Conservation (phyloP, 2,329 filamentous ascomycete genomes). For the Aspergillus nomiae region DNA sequence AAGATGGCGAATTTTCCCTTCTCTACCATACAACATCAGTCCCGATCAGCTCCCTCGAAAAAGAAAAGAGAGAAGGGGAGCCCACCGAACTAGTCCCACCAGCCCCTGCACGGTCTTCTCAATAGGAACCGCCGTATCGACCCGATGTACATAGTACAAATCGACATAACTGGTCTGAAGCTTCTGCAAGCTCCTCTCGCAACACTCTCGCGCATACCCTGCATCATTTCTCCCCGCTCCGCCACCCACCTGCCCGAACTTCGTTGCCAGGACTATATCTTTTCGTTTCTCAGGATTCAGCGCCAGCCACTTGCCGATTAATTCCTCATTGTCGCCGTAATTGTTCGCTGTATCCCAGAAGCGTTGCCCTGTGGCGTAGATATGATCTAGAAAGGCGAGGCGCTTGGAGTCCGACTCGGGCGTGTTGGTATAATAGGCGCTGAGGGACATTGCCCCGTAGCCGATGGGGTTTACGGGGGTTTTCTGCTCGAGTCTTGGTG, state of each 20-base stretch:
- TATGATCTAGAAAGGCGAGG: slow-evolving; percentile 48
- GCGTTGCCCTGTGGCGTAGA: slow-evolving; percentile 44
- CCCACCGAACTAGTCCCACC: slow-evolving; percentile 29
- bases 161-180: slow-evolving; percentile 51
- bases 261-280: slow-evolving; percentile 57
- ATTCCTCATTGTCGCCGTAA: slow-evolving; percentile 52
- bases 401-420: slow-evolving; percentile 46
- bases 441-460: slow-evolving; percentile 32
- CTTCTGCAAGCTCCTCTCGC: slow-evolving; percentile 43
- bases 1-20: slow-evolving; percentile 57
- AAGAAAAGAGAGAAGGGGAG: neutral
- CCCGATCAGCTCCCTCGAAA: neutral
- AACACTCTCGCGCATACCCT: slow-evolving; percentile 46
- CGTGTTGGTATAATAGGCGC: slow-evolving; percentile 24
- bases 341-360: slow-evolving; percentile 47
- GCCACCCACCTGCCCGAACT: slow-evolving; percentile 43
- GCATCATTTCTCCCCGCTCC: slow-evolving; percentile 22
- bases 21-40: slow-evolving; percentile 13
- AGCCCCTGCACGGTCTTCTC: slow-evolving; percentile 47
- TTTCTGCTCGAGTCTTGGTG: neutral
- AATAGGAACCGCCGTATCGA: slow-evolving; percentile 41
- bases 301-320: slow-evolving; percentile 54
- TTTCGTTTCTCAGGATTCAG: slow-evolving; percentile 44
- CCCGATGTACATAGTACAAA: slow-evolving; percentile 50
- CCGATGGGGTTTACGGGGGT: slow-evolving; percentile 23